Conservation (phyloP, 1,139 yeast species). For the Yamadazyma aaseri region DNA sequence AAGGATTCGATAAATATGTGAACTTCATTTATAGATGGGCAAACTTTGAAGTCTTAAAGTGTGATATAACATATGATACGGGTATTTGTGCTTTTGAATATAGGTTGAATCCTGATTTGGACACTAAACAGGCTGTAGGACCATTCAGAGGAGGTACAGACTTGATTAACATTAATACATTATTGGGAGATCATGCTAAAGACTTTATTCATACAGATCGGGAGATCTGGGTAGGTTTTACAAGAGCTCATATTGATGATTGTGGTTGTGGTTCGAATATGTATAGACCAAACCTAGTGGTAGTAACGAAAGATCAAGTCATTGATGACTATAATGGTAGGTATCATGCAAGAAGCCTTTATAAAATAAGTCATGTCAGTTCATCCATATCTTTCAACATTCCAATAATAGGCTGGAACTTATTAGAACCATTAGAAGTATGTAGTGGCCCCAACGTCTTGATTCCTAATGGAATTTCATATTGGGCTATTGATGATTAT, state of each 20-base stretch:
- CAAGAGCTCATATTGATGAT: constrained; percentile 32
- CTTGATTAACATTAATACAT: constrained; percentile 25
- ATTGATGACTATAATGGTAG: constrained; percentile 6
- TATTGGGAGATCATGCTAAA: constrained; percentile 14
- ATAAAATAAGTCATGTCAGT: constrained; percentile 30
- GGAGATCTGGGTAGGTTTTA: constrained; percentile 37
- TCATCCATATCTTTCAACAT: constrained; percentile 37
- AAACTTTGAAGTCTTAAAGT: constrained; percentile 33
- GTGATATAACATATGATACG: constrained; percentile 23
- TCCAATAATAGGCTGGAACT: constrained; percentile 32
- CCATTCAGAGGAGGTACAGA: constrained; percentile 42
- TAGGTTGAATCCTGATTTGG: constrained; percentile 18
- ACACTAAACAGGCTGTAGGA: constrained; percentile 24
- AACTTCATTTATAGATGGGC: constrained; percentile 41
- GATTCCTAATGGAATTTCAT: constrained; percentile 39
- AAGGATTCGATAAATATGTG: constrained; percentile 27
- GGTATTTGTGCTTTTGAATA: constrained; percentile 29
- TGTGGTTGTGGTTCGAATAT: constrained; percentile 39
- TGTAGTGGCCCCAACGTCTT: constrained; percentile 33
- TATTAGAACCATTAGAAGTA: constrained; percentile 22
- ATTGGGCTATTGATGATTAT: constrained; percentile 22
- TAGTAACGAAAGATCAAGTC: constrained; percentile 19
- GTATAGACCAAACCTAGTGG: constrained; percentile 37
- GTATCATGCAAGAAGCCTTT: constrained; percentile 13
- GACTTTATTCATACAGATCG: constrained; percentile 17